phyloP scores from a whole-genome alignment of 345 rosid genomes.

The Iberis pinnata region DNA sequence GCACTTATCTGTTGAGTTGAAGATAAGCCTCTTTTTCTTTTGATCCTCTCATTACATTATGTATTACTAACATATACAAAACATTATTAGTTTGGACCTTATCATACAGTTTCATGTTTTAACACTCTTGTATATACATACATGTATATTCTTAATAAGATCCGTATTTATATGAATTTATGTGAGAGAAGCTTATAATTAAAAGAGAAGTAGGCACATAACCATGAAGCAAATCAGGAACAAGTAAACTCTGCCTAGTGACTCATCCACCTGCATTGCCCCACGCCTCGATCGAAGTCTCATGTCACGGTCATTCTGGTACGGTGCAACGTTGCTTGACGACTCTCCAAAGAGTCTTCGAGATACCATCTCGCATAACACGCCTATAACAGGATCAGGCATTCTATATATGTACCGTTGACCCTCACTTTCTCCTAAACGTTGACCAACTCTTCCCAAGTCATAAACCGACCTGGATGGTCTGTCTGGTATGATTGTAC shows the following conservation, averaged over 20 bases:
- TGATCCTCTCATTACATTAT: constrained; percentile 2
- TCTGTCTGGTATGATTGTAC: constrained; percentile 58
- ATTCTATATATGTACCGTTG: constrained; percentile 33
- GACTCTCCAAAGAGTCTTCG: constrained; percentile 73
- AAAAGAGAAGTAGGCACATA: constrained; percentile 76
- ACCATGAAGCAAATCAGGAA: constrained; percentile 78
- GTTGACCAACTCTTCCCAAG: constrained; percentile 49
- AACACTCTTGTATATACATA: neutral
- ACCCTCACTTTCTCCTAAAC: constrained; percentile 47
- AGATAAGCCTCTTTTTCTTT: constrained; percentile 22
- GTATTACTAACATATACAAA: neutral
- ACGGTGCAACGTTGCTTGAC: constrained; percentile 38
- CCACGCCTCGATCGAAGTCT: constrained; percentile 60
- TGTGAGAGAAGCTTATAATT: constrained; percentile 30
- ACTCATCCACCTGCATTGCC: constrained; percentile 60
- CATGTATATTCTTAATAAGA: neutral
- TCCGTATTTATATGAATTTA: neutral
- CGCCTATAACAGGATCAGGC: constrained; percentile 46
- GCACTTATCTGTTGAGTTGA: constrained; percentile 8
- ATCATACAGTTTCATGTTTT: too few relatives aligned
- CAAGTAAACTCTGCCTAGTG: constrained; percentile 68
- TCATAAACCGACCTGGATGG: constrained; percentile 46
- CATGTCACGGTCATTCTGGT: constrained; percentile 28
- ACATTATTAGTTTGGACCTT: too few relatives aligned
- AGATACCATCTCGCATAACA: constrained; percentile 72